These are phyloP conservation scores for Mycena maculata DNA, from an alignment of 768 basidiomycete species.

Conservation along the genomic window DNA sequence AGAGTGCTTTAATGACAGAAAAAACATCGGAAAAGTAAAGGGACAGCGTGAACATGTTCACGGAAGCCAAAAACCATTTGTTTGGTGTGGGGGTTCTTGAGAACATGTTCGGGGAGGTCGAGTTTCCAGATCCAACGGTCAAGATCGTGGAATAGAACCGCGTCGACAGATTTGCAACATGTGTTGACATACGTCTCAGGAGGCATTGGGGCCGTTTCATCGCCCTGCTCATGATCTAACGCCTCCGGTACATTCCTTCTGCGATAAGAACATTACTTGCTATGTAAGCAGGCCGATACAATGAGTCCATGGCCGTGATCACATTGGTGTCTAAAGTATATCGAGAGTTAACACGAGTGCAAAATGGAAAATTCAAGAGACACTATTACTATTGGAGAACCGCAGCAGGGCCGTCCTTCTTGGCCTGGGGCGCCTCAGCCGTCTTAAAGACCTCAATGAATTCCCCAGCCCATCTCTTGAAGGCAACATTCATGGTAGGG, in stretches of 20 bases:
- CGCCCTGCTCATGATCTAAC: conserved; percentile 30
- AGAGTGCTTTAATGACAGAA: background rate
- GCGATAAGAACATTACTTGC: conserved; percentile 32
- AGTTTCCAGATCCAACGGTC: conserved; percentile 34
- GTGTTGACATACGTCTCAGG: conserved; percentile 32
- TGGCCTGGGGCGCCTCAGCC: conserved; percentile 11
- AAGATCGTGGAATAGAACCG: conserved; percentile 32
- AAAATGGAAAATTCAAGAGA: background rate
- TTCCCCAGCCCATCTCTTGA: conserved; percentile 30
- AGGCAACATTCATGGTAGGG: conserved; percentile 24
- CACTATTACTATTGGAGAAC: conserved; percentile 31
- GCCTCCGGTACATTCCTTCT: conserved; percentile 36
- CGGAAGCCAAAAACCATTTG: conserved; percentile 28
- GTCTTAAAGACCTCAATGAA: conserved; percentile 28
- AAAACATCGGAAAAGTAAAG: background rate
- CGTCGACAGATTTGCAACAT: conserved; percentile 33
- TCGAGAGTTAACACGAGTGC: background rate
- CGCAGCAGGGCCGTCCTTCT: conserved; percentile 25
- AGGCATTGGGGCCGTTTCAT: conserved; percentile 22
- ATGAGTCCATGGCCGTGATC: conserved; percentile 28
- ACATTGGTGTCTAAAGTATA: conserved; percentile 25
- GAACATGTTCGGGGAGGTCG: conserved; percentile 25
- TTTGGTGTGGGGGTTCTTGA: conserved; percentile 27
- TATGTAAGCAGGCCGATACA: conserved; percentile 27
- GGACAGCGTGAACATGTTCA: conserved; percentile 33